Evolutionary conservation across 1,284 basidiomycete species (phyloP).

Genomic region (Volvariella volvacea): DNA sequence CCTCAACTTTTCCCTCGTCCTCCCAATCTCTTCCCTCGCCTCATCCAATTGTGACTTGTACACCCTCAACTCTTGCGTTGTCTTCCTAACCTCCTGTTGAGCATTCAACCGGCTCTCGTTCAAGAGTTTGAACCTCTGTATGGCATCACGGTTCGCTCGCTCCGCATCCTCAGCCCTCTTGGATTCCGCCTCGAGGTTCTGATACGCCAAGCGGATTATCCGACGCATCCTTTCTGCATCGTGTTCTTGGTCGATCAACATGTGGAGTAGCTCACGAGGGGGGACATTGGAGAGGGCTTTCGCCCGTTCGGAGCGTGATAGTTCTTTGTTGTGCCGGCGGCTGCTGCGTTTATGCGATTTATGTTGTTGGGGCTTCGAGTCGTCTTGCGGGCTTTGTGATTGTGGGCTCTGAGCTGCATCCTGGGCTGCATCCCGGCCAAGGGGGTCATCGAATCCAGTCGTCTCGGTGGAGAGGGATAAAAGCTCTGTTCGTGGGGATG

Average conservation of each 20-base stretch:
- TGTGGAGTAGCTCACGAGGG: conserved; percentile 36
- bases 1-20: conserved; percentile 35
- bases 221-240: conserved; percentile 47
- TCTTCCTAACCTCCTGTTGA: conserved; percentile 43
- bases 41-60: conserved; percentile 60
- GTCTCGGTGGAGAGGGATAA: too few relatives aligned
- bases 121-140: conserved; percentile 42
- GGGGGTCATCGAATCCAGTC: too few relatives aligned
- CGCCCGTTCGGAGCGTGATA: conserved; percentile 7
- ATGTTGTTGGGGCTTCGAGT: too few relatives aligned
- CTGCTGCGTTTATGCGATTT: too few relatives aligned
- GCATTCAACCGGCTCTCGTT: conserved; percentile 45
- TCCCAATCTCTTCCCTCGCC: conserved; percentile 53
- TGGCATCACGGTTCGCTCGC: conserved; percentile 37
- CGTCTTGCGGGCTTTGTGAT: too few relatives aligned
- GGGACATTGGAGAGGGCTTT: conserved; percentile 11
- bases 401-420: too few relatives aligned
- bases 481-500: too few relatives aligned
- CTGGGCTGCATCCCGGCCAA: too few relatives aligned
- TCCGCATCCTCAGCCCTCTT: conserved; percentile 48
- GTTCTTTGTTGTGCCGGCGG: background rate
- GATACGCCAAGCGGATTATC: conserved; percentile 42
- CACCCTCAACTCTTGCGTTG: conserved; percentile 47
- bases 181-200: conserved; percentile 46
- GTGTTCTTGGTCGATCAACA: conserved; percentile 50